These are phyloP conservation scores for Trichomonas vaginalis DNA, from an alignment of 208 protist species.

Conservation along the genomic window DNA sequence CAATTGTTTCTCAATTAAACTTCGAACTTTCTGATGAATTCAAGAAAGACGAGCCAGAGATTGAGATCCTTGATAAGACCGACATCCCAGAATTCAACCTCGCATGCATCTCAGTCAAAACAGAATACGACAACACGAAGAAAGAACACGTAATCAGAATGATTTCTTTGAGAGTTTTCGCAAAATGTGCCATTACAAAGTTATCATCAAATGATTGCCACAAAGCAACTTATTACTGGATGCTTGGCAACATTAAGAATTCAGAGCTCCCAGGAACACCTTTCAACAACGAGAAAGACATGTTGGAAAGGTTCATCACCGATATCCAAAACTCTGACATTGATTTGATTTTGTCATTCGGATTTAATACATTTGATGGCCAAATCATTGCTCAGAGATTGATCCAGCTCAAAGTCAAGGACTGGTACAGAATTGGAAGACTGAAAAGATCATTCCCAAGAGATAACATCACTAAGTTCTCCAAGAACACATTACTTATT, in stretches of 20 bases:
- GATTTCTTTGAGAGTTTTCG: background rate
- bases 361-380: background rate
- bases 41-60: background rate
- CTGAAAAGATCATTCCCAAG: background rate
- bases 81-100: background rate
- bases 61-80: background rate
- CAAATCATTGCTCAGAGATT: background rate
- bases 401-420: background rate
- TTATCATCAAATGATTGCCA: background rate
- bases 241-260: background rate
- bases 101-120: background rate
- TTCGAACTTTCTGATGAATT: background rate
- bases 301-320: background rate
- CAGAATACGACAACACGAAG: background rate
- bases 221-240: background rate
- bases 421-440: background rate
- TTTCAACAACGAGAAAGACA: background rate
- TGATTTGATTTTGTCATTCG: background rate
- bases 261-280: background rate
- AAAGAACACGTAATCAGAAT: background rate
- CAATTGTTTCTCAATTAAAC: background rate
- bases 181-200: background rate
- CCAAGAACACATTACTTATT: background rate
- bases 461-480: background rate
- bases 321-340: background rate